Percentiles rank a stretch among this genome's conserved stretches.
Conservation (phyloP, 2,329 filamentous ascomycete genomes). For the Calonectria ilicicola region DNA sequence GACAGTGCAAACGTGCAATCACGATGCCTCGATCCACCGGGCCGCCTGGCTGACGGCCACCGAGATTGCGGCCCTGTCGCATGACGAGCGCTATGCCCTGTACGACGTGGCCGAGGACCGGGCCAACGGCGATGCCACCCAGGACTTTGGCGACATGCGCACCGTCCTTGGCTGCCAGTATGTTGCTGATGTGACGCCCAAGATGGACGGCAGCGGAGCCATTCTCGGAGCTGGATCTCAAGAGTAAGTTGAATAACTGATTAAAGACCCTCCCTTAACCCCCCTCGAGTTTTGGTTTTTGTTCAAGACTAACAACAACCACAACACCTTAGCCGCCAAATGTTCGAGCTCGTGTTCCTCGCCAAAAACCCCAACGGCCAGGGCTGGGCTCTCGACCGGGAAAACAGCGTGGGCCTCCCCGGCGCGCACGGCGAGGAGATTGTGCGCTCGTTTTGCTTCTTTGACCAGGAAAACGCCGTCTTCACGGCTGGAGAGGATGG, state of each 20-base stretch:
- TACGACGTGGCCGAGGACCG: conserved; percentile 76
- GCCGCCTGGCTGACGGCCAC: conserved; percentile 75
- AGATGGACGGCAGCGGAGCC: conserved; percentile 68
- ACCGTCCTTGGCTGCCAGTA: conserved; percentile 78
- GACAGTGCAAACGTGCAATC: conserved; percentile 82
- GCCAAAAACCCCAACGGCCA: conserved; percentile 55
- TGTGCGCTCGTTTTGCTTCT: conserved; percentile 73
- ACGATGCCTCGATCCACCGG: conserved; percentile 79
- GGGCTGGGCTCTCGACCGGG: conserved; percentile 67
- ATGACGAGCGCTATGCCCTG: conserved; percentile 82
- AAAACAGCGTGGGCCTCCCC: conserved; percentile 68
- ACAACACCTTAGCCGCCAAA: conserved; percentile 57
- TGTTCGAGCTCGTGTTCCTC: conserved; percentile 72
- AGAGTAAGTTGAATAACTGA: no score
- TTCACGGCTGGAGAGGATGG: conserved; percentile 72
- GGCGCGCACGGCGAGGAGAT: conserved; percentile 75
- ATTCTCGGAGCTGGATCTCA: conserved; percentile 75
- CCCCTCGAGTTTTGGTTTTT: neutral
- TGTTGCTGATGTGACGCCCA: conserved; percentile 73
- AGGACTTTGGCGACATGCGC: conserved; percentile 77
- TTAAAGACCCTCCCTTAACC: no score
- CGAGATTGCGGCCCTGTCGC: conserved; percentile 79
- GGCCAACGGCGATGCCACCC: conserved; percentile 67
- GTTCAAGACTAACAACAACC: neutral
- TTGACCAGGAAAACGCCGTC: conserved; percentile 69